phyloP scores from a whole-genome alignment of 768 basidiomycete genomes.

The Boletus huronensis region DNA sequence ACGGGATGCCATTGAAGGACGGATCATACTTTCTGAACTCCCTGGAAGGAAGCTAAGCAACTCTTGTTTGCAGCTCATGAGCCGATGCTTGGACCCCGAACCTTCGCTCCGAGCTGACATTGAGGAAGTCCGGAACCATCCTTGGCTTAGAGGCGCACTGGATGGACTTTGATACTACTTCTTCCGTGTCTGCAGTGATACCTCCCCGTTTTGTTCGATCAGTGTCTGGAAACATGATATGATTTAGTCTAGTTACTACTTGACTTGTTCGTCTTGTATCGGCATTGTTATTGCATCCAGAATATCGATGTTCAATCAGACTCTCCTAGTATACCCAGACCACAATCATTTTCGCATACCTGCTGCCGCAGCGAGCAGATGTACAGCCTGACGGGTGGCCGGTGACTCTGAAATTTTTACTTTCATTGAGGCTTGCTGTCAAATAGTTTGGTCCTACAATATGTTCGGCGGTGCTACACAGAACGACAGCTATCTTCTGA shows the following conservation, averaged over 20 bases:
- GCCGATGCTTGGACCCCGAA: slow-evolving; percentile 79
- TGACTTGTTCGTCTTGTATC: slow-evolving; percentile 17
- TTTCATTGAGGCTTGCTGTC: background rate
- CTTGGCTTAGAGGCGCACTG: slow-evolving; percentile 58
- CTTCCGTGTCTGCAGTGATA: slow-evolving; percentile 6
- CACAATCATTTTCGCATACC: background rate
- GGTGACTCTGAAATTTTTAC: background rate
- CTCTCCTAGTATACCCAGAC: background rate
- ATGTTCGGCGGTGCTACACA: too few relatives aligned
- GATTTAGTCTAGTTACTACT: slow-evolving; percentile 7
- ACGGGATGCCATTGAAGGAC: slow-evolving; percentile 70
- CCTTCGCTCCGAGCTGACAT: slow-evolving; percentile 80
- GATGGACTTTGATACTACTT: slow-evolving; percentile 16
- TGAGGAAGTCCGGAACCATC: slow-evolving; percentile 72
- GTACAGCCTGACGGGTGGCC: background rate
- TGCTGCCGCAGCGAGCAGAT: background rate
- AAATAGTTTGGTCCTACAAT: background rate
- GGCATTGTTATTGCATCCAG: background rate
- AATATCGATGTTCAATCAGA: background rate
- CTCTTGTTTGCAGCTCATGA: slow-evolving; percentile 59
- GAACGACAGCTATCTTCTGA: too few relatives aligned
- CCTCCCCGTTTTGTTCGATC: slow-evolving; percentile 2
- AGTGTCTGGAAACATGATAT: slow-evolving; percentile 5
- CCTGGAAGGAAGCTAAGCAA: slow-evolving; percentile 38
- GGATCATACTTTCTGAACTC: slow-evolving; percentile 48